Evolutionary conservation across 306 rosid genomes (phyloP), one percentile per base, ranked within the genome.

Genomic region (Glycine latifolia): DNA sequence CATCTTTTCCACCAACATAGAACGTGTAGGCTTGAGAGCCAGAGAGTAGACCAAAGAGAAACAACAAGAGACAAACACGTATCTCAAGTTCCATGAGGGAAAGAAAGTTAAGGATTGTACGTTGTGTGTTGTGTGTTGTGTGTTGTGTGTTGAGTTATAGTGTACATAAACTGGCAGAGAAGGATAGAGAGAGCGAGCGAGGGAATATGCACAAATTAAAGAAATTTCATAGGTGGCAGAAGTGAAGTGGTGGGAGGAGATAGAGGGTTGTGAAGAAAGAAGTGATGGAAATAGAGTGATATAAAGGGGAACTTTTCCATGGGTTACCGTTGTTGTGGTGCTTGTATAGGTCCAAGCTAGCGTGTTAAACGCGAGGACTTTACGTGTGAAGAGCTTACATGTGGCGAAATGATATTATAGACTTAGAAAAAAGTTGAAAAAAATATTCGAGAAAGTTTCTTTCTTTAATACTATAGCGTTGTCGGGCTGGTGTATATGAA

Each of bases 1-100:
- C 99, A 39, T 91, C 87, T 60, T 1, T 85, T 35, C 87, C 95
- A 54, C 99, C 99, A 14, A 85, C 97, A 46, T 68, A 46, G 83
- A 89, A 90, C 12, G 77, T 85, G 77, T 58, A 73, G 0, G 89
- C 97, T 56, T 82, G 78, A 12, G 91, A 89, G 1, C 75, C 46
- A 11, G 80, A 82, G 8, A 90, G 1, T 7, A 82, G 52, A 61
- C 73, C 62, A 37, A 84, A 43, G 7, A 73, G 75, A 46, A 88
- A 15, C 31, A 86, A 59, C 3, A 79, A 49, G 60, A 87, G 13
- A 2, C 62, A 74, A 61, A 89, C 59, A 71, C 15, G 62, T 10
- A 66, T 84, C 54, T 20, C 61, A 59, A 87, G 66, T 62, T 78
- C 91, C 97, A 94, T 94, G 67, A 52, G 33, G 49, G 17, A 60